Evolutionary conservation across 257 asterid species (phyloP).

Genomic region (Linderniella brevidens): DNA sequence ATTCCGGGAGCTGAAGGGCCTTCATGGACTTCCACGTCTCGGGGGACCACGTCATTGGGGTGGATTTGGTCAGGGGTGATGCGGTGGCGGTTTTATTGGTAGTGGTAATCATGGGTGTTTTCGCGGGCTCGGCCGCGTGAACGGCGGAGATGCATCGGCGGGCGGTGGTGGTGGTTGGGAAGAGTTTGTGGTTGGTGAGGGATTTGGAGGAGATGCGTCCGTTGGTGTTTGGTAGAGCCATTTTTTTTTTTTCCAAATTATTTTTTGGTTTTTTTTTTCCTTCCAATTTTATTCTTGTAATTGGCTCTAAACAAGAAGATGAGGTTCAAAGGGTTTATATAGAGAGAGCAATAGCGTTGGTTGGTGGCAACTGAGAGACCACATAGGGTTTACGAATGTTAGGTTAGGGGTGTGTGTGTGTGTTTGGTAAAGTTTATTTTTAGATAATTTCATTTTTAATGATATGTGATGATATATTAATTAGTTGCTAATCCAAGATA

Average conservation of each 20-base stretch:
- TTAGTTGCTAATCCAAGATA: too few species aligned
- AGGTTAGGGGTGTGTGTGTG: too few species aligned
- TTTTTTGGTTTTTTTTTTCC: too few species aligned
- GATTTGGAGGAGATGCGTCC: constrained; percentile 31
- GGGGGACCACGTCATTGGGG: constrained; percentile 16
- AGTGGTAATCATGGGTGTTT: constrained; percentile 19
- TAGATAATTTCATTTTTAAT: too few species aligned
- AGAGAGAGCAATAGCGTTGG: too few species aligned
- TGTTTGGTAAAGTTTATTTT: too few species aligned
- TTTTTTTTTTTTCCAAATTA: constrained; percentile 4
- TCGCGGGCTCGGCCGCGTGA: constrained; percentile 60
- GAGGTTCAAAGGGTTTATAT: too few species aligned
- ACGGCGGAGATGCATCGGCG: constrained; percentile 48
- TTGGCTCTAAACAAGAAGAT: too few species aligned
- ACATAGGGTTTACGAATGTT: too few species aligned
- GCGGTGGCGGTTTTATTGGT: constrained; percentile 13
- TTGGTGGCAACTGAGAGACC: too few species aligned
- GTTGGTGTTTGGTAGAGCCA: constrained; percentile 44
- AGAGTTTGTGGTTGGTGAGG: constrained; percentile 19
- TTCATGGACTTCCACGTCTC: constrained; percentile 34
- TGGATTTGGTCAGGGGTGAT: constrained; percentile 5
- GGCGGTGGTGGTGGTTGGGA: constrained; percentile 18
- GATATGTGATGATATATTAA: too few species aligned
- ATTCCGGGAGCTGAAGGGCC: constrained; percentile 33
- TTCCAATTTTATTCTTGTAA: too few species aligned